These are phyloP conservation scores for Solanum dulcamara DNA, from an alignment of 257 asterid genomes.

Conservation along the genomic window DNA sequence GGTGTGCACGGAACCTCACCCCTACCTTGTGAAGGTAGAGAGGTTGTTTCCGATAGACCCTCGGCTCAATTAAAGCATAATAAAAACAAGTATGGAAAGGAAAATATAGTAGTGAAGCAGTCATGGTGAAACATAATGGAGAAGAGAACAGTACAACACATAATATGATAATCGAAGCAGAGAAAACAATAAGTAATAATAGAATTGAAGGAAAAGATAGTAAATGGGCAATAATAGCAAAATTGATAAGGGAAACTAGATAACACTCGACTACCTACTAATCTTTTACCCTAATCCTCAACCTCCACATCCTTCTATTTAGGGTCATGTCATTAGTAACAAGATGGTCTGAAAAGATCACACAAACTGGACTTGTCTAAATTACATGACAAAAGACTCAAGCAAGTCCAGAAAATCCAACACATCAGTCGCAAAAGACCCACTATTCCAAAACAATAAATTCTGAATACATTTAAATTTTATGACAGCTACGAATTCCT, in stretches of 20 bases:
- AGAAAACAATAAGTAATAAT: not conserved
- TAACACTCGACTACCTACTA: not conserved
- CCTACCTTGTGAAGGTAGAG: not conserved
- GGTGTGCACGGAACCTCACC: not conserved
- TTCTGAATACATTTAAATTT: not conserved
- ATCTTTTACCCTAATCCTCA: not conserved
- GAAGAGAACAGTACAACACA: not conserved
- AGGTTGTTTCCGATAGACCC: not conserved
- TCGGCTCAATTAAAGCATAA: not conserved
- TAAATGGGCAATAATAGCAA: not conserved
- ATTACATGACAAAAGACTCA: not conserved
- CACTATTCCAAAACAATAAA: not conserved
- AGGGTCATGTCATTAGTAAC: not conserved
- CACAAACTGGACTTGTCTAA: not conserved
- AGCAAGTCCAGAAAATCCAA: not conserved
- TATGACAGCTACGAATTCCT: not conserved
- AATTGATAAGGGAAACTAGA: not conserved
- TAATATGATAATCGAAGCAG: not conserved
- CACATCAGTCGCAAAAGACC: not conserved
- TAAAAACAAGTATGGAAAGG: not conserved
- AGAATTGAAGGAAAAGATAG: not conserved
- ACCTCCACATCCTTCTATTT: not conserved
- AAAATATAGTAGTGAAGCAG: not conserved
- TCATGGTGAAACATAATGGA: not conserved
- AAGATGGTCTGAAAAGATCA: not conserved